Evolutionary conservation across 2,329 filamentous ascomycete species (phyloP), one percentile per base, ranked within the genome.

Genomic region (Aotearoamyces nothofagi): DNA sequence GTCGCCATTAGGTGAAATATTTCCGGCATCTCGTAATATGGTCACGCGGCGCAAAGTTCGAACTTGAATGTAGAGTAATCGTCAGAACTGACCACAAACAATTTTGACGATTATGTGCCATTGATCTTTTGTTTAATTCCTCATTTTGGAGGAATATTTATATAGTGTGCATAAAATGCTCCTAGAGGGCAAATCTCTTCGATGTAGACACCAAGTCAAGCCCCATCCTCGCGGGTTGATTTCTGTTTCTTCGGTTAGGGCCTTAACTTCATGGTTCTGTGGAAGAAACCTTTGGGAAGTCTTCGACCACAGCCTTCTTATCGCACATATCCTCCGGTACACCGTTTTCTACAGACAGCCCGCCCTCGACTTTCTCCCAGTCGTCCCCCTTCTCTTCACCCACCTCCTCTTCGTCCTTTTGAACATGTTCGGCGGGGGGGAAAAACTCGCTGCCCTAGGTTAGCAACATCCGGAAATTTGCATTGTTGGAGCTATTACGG

Each of bases 401-500:
- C 40, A 41, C 42, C 13, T 42, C 42, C 3, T 37, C 35, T 5
- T 14, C 31, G 23, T 44, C 33, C 29, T 25, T 32, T 13, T 32
- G 25, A 24, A 55, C 51, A 17, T 53, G 41, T 33, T 53, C 43
- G 7, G 55, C 54, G 5, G 59, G 55, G 14, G 65, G 62, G 37
- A 69, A 67, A 44, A 57, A 58, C 30, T 47, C 46, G 3, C 61
- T 66, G 35, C 13, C 31, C 15, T 22, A 15, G 13, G 19, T 38
- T 29, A 38, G 34, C 20, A 16, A 17, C 7, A 15, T 15, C 4
- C 16, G 22, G 15, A 15, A 22, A 15, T 24, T 12, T 24, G 15
- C 4, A 24, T 24, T 22, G 10, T 15, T n/a, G 16, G n/a, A 22
- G 11, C 12, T 69, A 78, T 61, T 54, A 92, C 84, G 86, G 80